Evolutionary conservation across 2,329 filamentous ascomycete species (phyloP).

Genomic region (Talaromyces funiculosus): DNA sequence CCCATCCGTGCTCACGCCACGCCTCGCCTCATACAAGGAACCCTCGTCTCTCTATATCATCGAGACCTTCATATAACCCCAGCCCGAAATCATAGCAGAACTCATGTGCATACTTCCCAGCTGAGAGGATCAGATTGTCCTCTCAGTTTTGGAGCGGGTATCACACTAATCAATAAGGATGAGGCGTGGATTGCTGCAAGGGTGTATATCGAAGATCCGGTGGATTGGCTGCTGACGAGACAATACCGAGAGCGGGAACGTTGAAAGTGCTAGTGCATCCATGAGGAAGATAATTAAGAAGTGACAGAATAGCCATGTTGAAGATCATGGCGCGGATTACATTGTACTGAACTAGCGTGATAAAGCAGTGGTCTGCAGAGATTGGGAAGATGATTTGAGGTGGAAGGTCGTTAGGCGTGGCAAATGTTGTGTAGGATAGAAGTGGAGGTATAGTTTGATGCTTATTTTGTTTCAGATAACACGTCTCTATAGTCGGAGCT

Average conservation of each 20-base stretch:
- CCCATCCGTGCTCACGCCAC: background rate
- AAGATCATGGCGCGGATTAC: conserved; percentile 5
- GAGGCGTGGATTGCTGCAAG: background rate
- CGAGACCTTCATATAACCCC: background rate
- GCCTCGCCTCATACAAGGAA: background rate
- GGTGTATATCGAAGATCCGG: background rate
- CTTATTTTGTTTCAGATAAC: background rate
- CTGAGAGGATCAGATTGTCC: background rate
- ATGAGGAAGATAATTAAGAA: background rate
- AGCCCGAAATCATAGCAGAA: background rate
- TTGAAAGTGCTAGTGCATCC: background rate
- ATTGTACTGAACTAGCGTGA: conserved; percentile 5
- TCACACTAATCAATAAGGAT: background rate
- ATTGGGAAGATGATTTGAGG: background rate
- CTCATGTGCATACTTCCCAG: background rate
- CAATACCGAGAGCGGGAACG: background rate
- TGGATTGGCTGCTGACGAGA: background rate
- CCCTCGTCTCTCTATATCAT: conserved; percentile 1
- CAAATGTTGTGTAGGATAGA: background rate
- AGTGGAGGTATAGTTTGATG: background rate
- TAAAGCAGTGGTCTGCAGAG: background rate
- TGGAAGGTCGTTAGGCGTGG: background rate
- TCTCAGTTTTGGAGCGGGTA: background rate
- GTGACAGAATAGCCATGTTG: background rate
- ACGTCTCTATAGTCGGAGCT: background rate